phyloP scores from a whole-genome alignment of 2,329 filamentous ascomycete genomes.

The Phaeosphaeriaceae sp. region DNA sequence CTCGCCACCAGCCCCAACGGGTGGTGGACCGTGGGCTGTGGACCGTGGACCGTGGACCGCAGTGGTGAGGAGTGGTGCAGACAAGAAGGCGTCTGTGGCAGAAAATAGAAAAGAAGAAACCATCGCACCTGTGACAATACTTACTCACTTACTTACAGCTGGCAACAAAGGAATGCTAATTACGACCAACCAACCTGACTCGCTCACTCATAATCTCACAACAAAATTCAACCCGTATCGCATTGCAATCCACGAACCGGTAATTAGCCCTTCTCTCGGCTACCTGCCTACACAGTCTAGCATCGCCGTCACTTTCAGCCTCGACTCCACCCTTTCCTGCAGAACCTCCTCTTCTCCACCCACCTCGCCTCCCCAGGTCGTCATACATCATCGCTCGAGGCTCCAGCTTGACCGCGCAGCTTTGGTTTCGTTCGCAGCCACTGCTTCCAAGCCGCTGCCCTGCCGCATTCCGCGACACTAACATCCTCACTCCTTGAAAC shows the following conservation, averaged over 20 bases:
- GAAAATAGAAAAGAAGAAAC: too few species aligned
- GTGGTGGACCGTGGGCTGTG: too few species aligned
- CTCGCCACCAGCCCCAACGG: conserved; percentile 12
- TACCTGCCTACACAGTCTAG: conserved; percentile 5
- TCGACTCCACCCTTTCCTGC: conserved; percentile 28
- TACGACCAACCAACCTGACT: too few species aligned
- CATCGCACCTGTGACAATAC: too few species aligned
- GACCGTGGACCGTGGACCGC: too few species aligned
- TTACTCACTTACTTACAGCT: too few species aligned
- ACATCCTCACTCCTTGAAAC: conserved; percentile 23
- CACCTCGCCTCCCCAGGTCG: conserved; percentile 17
- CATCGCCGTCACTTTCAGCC: conserved; percentile 17
- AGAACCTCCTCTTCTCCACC: conserved; percentile 23
- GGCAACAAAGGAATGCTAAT: too few species aligned
- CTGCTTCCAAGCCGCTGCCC: conserved; percentile 13
- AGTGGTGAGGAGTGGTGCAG: too few species aligned
- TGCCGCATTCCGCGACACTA: conserved; percentile 29
- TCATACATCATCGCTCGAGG: conserved; percentile 27
- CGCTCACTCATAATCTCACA: too few species aligned
- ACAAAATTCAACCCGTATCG: too few species aligned
- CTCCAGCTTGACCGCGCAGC: conserved; percentile 17
- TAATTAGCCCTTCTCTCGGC: conserved; percentile 1
- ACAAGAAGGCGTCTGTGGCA: too few species aligned
- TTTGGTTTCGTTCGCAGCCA: conserved; percentile 2
- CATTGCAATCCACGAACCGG: too few species aligned